Evolutionary conservation across 2,329 filamentous ascomycete genomes (phyloP).

Genomic region (Talaromyces sp.): DNA sequence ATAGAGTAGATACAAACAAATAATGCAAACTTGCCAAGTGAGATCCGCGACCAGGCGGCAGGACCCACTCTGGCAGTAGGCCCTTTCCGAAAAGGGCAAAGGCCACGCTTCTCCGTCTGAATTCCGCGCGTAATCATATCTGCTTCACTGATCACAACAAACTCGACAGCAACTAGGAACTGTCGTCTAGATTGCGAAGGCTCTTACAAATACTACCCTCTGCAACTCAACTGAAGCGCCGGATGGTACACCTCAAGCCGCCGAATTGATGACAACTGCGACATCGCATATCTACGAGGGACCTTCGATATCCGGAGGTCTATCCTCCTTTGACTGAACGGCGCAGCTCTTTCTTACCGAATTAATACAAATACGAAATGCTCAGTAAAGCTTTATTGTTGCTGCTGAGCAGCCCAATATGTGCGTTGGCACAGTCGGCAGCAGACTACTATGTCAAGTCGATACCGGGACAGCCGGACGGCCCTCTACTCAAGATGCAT

Average conservation of each 20-base stretch:
- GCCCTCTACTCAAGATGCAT: slow-evolving; percentile 89
- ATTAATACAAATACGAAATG: background rate
- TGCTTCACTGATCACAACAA: background rate
- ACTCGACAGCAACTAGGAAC: background rate
- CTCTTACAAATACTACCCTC: background rate
- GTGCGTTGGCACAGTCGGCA: slow-evolving; percentile 52
- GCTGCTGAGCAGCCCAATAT: slow-evolving; percentile 25
- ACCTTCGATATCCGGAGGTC: background rate
- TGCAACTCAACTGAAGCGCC: background rate
- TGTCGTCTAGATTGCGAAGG: background rate
- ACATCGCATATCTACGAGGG: background rate
- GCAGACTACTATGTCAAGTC: slow-evolving; percentile 87
- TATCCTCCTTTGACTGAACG: background rate
- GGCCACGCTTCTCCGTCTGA: slow-evolving; percentile 4
- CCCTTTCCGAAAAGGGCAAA: slow-evolving; percentile 1
- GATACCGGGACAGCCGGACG: slow-evolving; percentile 78
- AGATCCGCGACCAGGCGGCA: slow-evolving; percentile 3
- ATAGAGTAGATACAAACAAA: slow-evolving; percentile 3
- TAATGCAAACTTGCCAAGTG: slow-evolving; percentile 2
- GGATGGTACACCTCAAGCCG: background rate
- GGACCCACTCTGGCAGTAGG: background rate
- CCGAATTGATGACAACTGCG: background rate
- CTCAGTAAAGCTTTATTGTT: slow-evolving; percentile 20
- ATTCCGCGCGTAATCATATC: background rate
- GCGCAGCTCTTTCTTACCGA: background rate